Evolutionary conservation across 306 rosid species (phyloP), one percentile per base, ranked within the genome.

Genomic region (Sesbania bispinosa): DNA sequence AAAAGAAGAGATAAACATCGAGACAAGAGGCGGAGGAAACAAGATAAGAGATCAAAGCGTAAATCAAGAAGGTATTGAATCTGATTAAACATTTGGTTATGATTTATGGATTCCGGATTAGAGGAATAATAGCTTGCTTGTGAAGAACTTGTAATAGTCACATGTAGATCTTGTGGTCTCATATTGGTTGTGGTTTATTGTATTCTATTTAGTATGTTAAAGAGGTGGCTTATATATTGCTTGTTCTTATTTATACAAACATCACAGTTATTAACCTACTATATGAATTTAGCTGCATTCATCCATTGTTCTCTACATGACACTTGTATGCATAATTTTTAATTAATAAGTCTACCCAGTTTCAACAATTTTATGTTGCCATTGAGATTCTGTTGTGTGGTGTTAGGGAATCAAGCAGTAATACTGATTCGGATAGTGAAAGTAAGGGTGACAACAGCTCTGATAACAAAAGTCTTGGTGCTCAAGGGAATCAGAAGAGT

Each of bases 1-100:
- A 91, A 84, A 60, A 82, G 84, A 74, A 87, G 87, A 82, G 97
- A 88, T 55, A 89, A 73, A 42, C 84, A 80, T 15, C 90, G 89
- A 5, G 97, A 85, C 27, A 92, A 73, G 65, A 95, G 58, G 80
- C 83, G 89, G 4, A 80, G 79, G 81, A 85, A 43, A 74, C 86
- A 70, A 4, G 96, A 88, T 23, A 95, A 79, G 80, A 89, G 80
- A 70, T 86, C 88, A 9, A 95, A 84, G 83, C 88, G 79, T 30
- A 86, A 55, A 85, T 82, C 96, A 41, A 91, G 59, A 89, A 89
- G 96, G 98, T 94, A 55, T 27, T 53, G 29, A 62, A 64, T 67
- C 21, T 58, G 61, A 50, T 43, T 33, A 18, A 29, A n/a, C 27
- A 4, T 43, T 51, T 27, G 9, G 23, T 33, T 39, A 29, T 73